A percentile compares a stretch with the other conserved stretches of the same genome.
phyloP scores from a whole-genome alignment of 768 basidiomycete genomes.

The Tricholoma furcatifolium region DNA sequence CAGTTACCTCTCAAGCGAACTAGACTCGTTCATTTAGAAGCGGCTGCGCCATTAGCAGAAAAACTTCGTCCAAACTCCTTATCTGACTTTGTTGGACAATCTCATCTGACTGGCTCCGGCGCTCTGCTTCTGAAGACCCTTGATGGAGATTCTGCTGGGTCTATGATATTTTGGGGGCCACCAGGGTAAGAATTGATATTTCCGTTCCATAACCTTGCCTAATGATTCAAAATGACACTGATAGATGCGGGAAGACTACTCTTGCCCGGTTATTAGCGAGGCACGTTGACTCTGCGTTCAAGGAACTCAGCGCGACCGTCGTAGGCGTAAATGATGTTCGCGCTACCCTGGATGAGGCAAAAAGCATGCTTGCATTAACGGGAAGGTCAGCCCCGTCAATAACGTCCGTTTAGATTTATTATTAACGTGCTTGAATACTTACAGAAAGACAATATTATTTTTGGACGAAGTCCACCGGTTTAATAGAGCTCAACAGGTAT shows the following conservation, averaged over 20 bases:
- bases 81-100: slow-evolving; percentile 72
- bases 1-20: slow-evolving; percentile 18
- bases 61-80: slow-evolving; percentile 63
- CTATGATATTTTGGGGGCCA: slow-evolving; percentile 74
- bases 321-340: slow-evolving; percentile 70
- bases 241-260: slow-evolving; percentile 73
- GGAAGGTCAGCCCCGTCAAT: slow-evolving; percentile 45
- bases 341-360: slow-evolving; percentile 75
- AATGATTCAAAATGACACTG: not conserved
- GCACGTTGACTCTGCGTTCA: slow-evolving; percentile 59
- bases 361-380: slow-evolving; percentile 57
- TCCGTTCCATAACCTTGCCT: not conserved
- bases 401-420: not conserved
- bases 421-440: too few relatives aligned
- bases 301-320: slow-evolving; percentile 76
- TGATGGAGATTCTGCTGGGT: slow-evolving; percentile 50
- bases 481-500: slow-evolving; percentile 67
- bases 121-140: slow-evolving; percentile 56
- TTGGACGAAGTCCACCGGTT: slow-evolving; percentile 86
- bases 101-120: slow-evolving; percentile 55
- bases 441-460: slow-evolving; percentile 72
- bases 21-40: slow-evolving; percentile 14
- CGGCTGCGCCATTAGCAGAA: slow-evolving; percentile 65
- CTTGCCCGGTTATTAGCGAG: slow-evolving; percentile 70
- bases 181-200: slow-evolving; percentile 48